Conservation (phyloP, 768 basidiomycete genomes). For the Stropharia rugosoannulata region DNA sequence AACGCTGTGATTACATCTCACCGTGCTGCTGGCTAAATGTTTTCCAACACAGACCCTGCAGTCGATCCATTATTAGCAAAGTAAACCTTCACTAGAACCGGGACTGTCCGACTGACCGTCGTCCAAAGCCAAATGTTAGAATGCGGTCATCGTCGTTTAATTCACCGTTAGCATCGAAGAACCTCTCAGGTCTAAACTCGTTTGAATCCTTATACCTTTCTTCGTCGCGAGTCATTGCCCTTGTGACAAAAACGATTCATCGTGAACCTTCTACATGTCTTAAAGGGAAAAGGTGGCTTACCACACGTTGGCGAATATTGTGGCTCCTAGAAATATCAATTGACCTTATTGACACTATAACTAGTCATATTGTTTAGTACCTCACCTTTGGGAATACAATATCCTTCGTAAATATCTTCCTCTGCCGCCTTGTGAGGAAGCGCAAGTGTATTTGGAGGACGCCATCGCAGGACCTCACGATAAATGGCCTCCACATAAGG, state of each 20-base stretch:
- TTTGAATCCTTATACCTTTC: slow-evolving; percentile 21
- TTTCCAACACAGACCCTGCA: background rate
- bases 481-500: slow-evolving; percentile 22
- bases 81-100: no score
- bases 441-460: slow-evolving; percentile 8
- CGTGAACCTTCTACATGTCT: no score
- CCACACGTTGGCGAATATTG: slow-evolving; percentile 13
- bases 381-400: slow-evolving; percentile 20
- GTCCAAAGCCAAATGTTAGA: slow-evolving; percentile 19
- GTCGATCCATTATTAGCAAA: no score
- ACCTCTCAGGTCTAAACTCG: slow-evolving; percentile 26
- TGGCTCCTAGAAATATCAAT: slow-evolving; percentile 2
- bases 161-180: slow-evolving; percentile 11
- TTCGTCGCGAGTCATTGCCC: slow-evolving; percentile 22
- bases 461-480: slow-evolving; percentile 12
- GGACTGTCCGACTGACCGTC: slow-evolving; percentile 19
- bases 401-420: slow-evolving; percentile 20
- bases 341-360: background rate
- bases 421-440: slow-evolving; percentile 19
- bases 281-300: background rate
- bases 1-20: background rate
- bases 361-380: background rate
- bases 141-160: slow-evolving; percentile 12
- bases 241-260: background rate
- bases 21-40: background rate